Conservation (phyloP, 2,329 filamentous ascomycete species). For the Gnomoniopsis smithogilvyi region DNA sequence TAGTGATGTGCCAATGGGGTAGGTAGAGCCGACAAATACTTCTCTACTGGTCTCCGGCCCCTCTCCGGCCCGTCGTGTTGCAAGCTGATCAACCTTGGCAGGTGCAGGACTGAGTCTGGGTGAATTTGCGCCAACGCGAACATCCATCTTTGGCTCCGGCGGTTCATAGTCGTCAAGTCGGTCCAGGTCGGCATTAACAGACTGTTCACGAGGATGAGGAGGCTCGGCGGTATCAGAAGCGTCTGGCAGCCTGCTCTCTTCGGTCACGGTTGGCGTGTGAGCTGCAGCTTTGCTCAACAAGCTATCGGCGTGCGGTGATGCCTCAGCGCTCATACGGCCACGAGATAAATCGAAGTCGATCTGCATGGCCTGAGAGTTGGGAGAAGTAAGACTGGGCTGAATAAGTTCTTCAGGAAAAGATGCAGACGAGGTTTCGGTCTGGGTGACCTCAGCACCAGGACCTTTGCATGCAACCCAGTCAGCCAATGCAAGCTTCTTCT, state of each 20-base stretch:
- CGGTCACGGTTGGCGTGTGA: neutral
- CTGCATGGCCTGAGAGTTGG: constrained; percentile 20
- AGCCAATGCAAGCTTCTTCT: neutral
- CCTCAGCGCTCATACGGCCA: neutral
- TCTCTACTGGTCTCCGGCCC: constrained; percentile 32
- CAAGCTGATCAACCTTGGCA: constrained; percentile 20
- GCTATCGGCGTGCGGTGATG: neutral
- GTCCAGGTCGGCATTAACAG: constrained; percentile 20
- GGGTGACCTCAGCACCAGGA: constrained; percentile 15
- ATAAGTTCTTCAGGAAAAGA: neutral
- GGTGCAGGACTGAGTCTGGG: constrained; percentile 20
- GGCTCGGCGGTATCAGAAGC: neutral
- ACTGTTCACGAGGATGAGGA: neutral
- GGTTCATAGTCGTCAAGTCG: constrained; percentile 55
- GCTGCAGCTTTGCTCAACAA: neutral
- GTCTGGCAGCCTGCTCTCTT: neutral
- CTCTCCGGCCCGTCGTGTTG: constrained; percentile 23
- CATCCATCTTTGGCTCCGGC: constrained; percentile 35
- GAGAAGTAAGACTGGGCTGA: neutral
- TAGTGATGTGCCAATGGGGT: constrained; percentile 18
- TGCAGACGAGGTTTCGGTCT: neutral
- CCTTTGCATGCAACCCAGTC: constrained; percentile 21
- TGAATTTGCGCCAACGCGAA: constrained; percentile 19
- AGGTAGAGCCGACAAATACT: constrained; percentile 36
- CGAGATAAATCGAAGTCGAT: constrained; percentile 14